Percentiles rank a stretch among this genome's conserved stretches.
Evolutionary conservation across 331 rosid genomes (phyloP).

Genomic region (Phaseolus coccineus): DNA sequence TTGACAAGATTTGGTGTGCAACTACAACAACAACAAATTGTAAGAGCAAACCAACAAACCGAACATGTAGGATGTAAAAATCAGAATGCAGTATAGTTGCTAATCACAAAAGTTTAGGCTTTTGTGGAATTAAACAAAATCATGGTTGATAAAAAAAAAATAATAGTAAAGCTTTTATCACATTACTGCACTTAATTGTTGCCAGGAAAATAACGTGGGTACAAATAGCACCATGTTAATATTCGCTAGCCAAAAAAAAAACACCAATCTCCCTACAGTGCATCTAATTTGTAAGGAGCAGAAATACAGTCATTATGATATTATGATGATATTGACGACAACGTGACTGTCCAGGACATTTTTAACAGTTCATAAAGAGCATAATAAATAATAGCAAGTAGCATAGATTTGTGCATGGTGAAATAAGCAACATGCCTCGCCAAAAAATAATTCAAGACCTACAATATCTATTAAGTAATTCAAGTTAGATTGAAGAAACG

Average conservation of each 20-base stretch:
- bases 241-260: not conserved
- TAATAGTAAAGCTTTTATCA: not conserved
- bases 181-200: not conserved
- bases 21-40: conserved; percentile 63
- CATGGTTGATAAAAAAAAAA: not conserved
- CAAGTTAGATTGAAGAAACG: conserved; percentile 13
- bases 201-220: not conserved
- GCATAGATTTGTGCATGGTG: conserved; percentile 18
- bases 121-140: not conserved
- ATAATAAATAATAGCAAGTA: conserved; percentile 18
- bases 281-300: conserved; percentile 19
- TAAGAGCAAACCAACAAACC: conserved; percentile 39
- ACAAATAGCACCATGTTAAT: not conserved
- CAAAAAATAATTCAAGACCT: conserved; percentile 7
- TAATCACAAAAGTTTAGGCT: not conserved
- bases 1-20: conserved; percentile 85
- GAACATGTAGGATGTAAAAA: conserved; percentile 14
- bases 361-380: conserved; percentile 5
- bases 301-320: conserved; percentile 3
- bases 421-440: not conserved
- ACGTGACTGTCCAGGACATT: conserved; percentile 17
- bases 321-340: conserved; percentile 9
- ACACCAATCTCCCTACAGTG: not conserved
- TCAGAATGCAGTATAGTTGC: conserved; percentile 20
- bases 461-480: not conserved